A percentile compares a stretch with the other conserved stretches of the same genome.
phyloP scores from a whole-genome alignment of 2,329 filamentous ascomycete genomes.

The Daldinia sp. region DNA sequence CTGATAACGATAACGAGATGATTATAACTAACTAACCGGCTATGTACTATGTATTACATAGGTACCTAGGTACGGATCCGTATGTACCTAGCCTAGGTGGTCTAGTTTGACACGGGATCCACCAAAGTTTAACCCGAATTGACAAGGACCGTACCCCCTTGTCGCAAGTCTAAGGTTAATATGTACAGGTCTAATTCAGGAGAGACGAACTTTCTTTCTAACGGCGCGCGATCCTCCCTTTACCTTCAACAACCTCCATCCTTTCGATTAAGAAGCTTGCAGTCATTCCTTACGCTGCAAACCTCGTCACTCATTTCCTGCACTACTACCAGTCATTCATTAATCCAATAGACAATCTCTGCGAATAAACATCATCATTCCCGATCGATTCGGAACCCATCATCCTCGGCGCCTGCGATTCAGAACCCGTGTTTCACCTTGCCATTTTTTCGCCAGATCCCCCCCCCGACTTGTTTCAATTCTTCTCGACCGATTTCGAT shows the following conservation, averaged over 20 bases:
- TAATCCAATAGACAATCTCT: conserved; percentile 18
- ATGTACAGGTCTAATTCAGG: conserved; percentile 34
- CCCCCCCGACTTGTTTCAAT: conserved; percentile 4
- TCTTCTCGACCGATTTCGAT: conserved; percentile 23
- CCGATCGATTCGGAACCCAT: conserved; percentile 16
- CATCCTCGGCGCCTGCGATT: conserved; percentile 26
- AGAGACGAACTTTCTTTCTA: conserved; percentile 10
- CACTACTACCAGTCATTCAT: conserved; percentile 17
- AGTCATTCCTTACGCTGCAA: conserved; percentile 38
- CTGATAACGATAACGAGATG: too few relatives aligned
- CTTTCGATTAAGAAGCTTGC: conserved; percentile 19
- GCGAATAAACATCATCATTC: neutral
- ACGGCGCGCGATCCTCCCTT: conserved; percentile 25
- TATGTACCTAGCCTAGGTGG: too few relatives aligned
- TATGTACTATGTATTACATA: too few relatives aligned
- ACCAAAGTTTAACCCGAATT: conserved; percentile 34
- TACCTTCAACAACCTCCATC: conserved; percentile 15
- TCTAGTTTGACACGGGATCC: neutral
- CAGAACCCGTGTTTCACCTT: conserved; percentile 18
- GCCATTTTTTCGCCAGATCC: conserved; percentile 22
- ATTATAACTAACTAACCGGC: too few relatives aligned
- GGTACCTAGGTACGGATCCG: too few relatives aligned
- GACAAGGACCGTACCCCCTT: conserved; percentile 28
- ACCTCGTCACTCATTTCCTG: conserved; percentile 25
- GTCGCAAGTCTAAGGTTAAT: conserved; percentile 25